phyloP scores from a whole-genome alignment of 306 rosid genomes.

The Vigna nakashimae region DNA sequence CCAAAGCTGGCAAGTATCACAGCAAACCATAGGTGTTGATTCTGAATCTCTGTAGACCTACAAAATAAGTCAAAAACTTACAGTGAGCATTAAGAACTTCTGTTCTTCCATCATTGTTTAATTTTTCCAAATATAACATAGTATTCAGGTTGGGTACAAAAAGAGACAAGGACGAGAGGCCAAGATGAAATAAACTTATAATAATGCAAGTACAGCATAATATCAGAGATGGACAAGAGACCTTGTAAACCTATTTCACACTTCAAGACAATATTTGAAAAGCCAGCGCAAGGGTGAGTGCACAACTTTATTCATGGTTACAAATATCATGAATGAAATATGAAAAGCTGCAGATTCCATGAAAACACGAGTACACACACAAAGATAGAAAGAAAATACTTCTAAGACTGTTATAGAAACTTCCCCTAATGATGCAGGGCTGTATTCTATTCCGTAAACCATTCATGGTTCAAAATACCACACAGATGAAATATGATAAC shows the following conservation, averaged over 20 bases:
- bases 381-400: slow-evolving; percentile 3
- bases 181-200: slow-evolving; percentile 17
- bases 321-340: slow-evolving; percentile 14
- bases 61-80: slow-evolving; percentile 42
- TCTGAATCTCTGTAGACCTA: slow-evolving; percentile 99
- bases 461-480: slow-evolving; percentile 8
- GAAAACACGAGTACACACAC: not conserved
- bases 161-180: not conserved
- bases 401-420: slow-evolving; percentile 17
- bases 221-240: slow-evolving; percentile 27
- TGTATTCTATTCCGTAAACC: not conserved
- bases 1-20: slow-evolving; percentile 98
- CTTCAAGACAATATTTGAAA: slow-evolving; percentile 12
- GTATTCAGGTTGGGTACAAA: slow-evolving; percentile 8
- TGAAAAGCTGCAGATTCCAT: slow-evolving; percentile 26
- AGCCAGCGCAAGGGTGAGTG: not conserved
- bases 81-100: slow-evolving; percentile 34
- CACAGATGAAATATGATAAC: slow-evolving; percentile 14
- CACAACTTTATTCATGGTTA: not conserved
- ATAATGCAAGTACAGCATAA: not conserved
- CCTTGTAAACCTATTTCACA: slow-evolving; percentile 24
- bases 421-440: not conserved
- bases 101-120: slow-evolving; percentile 17
- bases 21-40: slow-evolving; percentile 99
- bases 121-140: not conserved